phyloP scores from a whole-genome alignment of 768 basidiomycete species.

The Tulasnella sp. region DNA sequence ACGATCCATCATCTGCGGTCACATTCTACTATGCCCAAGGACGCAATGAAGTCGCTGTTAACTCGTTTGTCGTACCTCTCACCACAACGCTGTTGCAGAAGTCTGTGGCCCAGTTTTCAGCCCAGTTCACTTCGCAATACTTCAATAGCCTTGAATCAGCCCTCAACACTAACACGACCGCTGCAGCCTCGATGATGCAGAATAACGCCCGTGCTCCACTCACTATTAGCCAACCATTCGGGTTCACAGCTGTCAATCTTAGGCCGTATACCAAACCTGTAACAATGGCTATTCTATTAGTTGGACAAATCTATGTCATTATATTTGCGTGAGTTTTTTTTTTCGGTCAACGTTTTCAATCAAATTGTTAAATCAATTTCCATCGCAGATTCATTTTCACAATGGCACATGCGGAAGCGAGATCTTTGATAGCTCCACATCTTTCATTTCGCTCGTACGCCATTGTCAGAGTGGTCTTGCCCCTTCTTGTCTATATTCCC shows the following conservation, averaged over 20 bases:
- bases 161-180: background rate
- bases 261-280: conserved; percentile 23
- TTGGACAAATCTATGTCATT: conserved; percentile 21
- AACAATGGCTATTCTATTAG: conserved; percentile 26
- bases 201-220: conserved; percentile 24
- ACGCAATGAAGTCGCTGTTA: background rate
- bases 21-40: background rate
- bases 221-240: conserved; percentile 23
- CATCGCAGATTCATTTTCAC: conserved; percentile 18
- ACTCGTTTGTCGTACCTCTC: background rate
- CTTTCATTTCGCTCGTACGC: conserved; percentile 28
- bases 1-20: background rate
- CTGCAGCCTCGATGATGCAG: too few species aligned
- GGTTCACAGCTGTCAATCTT: conserved; percentile 23
- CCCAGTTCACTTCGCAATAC: conserved; percentile 9
- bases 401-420: conserved; percentile 25
- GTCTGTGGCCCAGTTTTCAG: conserved; percentile 1
- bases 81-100: conserved; percentile 22
- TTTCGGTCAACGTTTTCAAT: too few species aligned
- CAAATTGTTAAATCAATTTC: too few species aligned
- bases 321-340: conserved; percentile 21
- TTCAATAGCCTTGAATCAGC: too few species aligned
- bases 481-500: conserved; percentile 28
- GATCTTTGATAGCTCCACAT: conserved; percentile 28
- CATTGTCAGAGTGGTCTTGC: conserved; percentile 26